Percentiles rank a stretch among this genome's conserved stretches.
Evolutionary conservation across 2,329 filamentous ascomycete species (phyloP).

Genomic region (Colletotrichum chlorophyti): DNA sequence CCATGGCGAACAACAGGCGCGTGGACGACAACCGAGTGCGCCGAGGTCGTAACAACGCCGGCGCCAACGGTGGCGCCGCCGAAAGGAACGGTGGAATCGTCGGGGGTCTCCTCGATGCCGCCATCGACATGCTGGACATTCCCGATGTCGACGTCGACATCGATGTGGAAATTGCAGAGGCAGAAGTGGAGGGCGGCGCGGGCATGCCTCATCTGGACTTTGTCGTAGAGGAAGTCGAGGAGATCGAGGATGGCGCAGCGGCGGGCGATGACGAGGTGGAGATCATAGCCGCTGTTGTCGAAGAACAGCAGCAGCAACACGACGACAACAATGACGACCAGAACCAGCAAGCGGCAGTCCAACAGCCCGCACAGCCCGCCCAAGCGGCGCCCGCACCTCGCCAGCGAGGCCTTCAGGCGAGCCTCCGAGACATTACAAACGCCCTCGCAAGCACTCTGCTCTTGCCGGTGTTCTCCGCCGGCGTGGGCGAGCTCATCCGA

Average conservation of each 20-base stretch:
- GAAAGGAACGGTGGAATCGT: conserved; percentile 29
- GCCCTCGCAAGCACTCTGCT: conserved; percentile 66
- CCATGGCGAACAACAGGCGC: conserved; percentile 2
- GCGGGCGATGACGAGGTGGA: conserved; percentile 8
- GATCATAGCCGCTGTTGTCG: background rate
- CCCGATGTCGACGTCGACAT: conserved; percentile 34
- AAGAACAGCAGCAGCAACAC: background rate
- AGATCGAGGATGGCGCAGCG: conserved; percentile 35
- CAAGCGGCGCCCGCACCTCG: conserved; percentile 31
- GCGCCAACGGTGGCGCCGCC: conserved; percentile 19
- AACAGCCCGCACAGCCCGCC: conserved; percentile 21
- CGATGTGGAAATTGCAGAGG: conserved; percentile 30
- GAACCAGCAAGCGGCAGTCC: background rate
- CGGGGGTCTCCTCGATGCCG: conserved; percentile 31
- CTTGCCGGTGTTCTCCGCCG: conserved; percentile 81
- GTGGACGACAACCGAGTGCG: conserved; percentile 8
- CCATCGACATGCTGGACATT: conserved; percentile 31
- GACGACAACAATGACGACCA: conserved; percentile 34
- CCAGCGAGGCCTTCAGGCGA: conserved; percentile 39
- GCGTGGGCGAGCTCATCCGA: conserved; percentile 78
- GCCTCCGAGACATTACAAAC: conserved; percentile 53
- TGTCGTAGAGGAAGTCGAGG: conserved; percentile 43
- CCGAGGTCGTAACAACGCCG: conserved; percentile 18
- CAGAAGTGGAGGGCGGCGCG: conserved; percentile 46
- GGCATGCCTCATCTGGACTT: conserved; percentile 2